Evolutionary conservation across 2,329 filamentous ascomycete genomes (phyloP), one percentile per base, ranked within the genome.

Genomic region (Aspergillus ochraceus): DNA sequence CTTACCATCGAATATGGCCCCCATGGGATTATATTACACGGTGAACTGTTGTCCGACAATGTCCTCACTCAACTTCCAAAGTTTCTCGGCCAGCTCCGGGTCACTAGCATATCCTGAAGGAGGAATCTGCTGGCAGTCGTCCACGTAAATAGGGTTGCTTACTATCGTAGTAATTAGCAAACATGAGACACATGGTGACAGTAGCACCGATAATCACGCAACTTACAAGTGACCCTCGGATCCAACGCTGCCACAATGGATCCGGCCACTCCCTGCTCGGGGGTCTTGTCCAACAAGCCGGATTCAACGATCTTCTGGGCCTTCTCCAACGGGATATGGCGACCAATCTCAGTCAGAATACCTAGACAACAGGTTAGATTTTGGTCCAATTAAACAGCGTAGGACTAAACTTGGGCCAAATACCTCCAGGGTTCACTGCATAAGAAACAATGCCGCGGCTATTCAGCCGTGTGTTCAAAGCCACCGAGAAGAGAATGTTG

Each of bases 401-500:
- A 42, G 6, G n/a, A n/a, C n/a, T n/a, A 11, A 17, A 19, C 12
- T 9, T 42, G n/a, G 39, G 4, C 2, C n/a, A 51, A 10, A 51
- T 51, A 30, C 22, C 49, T n/a, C 49, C 49, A 14, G 49, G 49
- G n/a, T 51, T 24, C 5, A 51, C 22, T 1, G 22, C 29, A 24
- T 29, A 29, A 51, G 49, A 24, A 51, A 32, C 22, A 9, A 51
- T 24, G 22, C 49, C 49, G 1, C 49, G 49, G 26, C 12, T 10
- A 11, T 30, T 30, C 49, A 52, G 17, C 22, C n/a, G 49, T 11
- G 55, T 52, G 45, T 74, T 76, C 20, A 80, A 68, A 1, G 68
- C 73, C 1, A 77, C 62, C 1, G 76, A 70, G 59, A 77, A 78
- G 26, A 82, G 65, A 45, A 81, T 75, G 57, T 79, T 79, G 19